Conservation (phyloP, 805 yeast genomes). For the Saccharomycopsis microspora region DNA sequence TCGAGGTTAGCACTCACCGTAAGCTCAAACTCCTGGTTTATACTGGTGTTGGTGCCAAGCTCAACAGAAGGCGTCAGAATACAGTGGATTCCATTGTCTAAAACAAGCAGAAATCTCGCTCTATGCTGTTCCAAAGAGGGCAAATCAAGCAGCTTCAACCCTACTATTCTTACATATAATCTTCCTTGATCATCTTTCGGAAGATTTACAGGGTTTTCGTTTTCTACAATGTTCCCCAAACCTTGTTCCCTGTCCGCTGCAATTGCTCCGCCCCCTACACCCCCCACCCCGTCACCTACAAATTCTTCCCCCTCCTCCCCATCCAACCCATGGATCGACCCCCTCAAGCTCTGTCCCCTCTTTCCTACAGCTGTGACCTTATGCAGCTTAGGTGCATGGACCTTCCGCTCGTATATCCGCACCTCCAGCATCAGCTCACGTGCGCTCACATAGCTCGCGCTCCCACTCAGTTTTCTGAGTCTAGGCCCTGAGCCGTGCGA, state of each 20-base stretch:
- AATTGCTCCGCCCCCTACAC: too few relatives aligned
- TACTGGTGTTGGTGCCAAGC: slow-evolving; percentile 23
- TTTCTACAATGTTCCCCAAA: too few relatives aligned
- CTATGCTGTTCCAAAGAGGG: slow-evolving; percentile 33
- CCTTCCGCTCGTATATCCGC: slow-evolving; percentile 10
- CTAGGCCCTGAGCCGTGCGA: neutral
- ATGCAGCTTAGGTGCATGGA: slow-evolving; percentile 11
- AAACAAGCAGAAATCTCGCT: slow-evolving; percentile 33
- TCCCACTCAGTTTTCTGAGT: slow-evolving; percentile 7
- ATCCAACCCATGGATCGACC: slow-evolving; percentile 9
- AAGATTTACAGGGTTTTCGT: slow-evolving; percentile 12
- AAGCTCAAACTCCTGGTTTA: slow-evolving; percentile 73
- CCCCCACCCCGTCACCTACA: too few relatives aligned
- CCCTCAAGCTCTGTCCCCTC: slow-evolving; percentile 9
- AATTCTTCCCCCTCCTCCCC: too few relatives aligned
- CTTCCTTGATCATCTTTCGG: slow-evolving; percentile 34
- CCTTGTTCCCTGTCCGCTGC: too few relatives aligned
- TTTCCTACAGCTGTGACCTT: slow-evolving; percentile 6
- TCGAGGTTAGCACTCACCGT: slow-evolving; percentile 51
- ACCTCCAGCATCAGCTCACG: slow-evolving; percentile 1
- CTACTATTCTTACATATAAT: slow-evolving; percentile 34
- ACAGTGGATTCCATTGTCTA: slow-evolving; percentile 78
- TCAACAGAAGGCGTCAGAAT: slow-evolving; percentile 47
- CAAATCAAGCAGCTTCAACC: slow-evolving; percentile 33
- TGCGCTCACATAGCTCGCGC: slow-evolving; percentile 4